These are phyloP conservation scores for Mimosa pudica DNA, from an alignment of 306 rosid species.

Conservation along the genomic window DNA sequence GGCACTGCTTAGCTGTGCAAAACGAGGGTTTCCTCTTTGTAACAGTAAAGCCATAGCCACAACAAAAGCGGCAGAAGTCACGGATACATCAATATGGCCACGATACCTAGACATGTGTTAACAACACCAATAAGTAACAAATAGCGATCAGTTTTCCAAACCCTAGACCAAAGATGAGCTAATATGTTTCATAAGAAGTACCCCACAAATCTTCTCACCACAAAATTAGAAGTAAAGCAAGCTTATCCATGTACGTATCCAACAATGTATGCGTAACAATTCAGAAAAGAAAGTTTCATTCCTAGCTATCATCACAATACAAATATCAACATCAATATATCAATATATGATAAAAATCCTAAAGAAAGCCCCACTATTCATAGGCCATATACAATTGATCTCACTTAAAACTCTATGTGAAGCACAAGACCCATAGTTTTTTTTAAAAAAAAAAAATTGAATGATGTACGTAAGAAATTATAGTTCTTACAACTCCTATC, in stretches of 20 bases:
- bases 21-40: slow-evolving; percentile 93
- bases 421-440: neutral
- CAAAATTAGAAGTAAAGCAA: slow-evolving; percentile 20
- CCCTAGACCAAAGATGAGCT: neutral
- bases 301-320: neutral
- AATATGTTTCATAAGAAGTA: slow-evolving; percentile 17
- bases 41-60: slow-evolving; percentile 78
- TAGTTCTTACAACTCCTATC: neutral
- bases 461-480: neutral
- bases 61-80: slow-evolving; percentile 88
- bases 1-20: slow-evolving; percentile 92
- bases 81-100: slow-evolving; percentile 91
- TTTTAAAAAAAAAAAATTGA: neutral
- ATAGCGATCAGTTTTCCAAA: slow-evolving; percentile 22
- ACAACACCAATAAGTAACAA: slow-evolving; percentile 46
- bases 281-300: neutral
- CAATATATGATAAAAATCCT: neutral
- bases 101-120: slow-evolving; percentile 62
- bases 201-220: slow-evolving; percentile 3
- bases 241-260: neutral
- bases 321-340: neutral
- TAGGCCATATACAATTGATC: neutral
- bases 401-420: neutral
- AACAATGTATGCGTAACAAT: neutral
- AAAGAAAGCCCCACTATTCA: neutral